Conservation (phyloP, 1,284 basidiomycete species). For the Apiotrichum siamense region DNA sequence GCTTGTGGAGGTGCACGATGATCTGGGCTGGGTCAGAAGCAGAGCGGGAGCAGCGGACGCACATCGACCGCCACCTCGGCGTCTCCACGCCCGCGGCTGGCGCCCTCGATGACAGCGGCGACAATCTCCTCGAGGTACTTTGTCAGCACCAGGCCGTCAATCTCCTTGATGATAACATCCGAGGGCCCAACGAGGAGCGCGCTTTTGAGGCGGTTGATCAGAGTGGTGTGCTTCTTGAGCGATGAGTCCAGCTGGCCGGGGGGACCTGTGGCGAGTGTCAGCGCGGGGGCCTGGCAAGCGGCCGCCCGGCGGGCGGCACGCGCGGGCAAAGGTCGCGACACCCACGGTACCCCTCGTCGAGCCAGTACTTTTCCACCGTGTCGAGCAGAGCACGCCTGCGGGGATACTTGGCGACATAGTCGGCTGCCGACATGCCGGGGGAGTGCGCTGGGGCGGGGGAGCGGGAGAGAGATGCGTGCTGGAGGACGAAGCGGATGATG, state of each 20-base stretch:
- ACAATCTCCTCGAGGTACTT: constrained; percentile 96
- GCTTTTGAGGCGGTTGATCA: constrained; percentile 75
- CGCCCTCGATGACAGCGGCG: constrained; percentile 77
- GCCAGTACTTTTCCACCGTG: constrained; percentile 42
- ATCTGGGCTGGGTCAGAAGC: constrained; percentile 54
- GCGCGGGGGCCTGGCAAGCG: background rate
- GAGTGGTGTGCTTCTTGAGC: constrained; percentile 84
- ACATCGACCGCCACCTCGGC: constrained; percentile 89
- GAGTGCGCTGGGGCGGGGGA: background rate
- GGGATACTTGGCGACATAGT: constrained; percentile 43
- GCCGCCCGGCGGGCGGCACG: too few relatives aligned
- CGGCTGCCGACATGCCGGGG: constrained; percentile 31
- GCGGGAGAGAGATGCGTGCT: background rate
- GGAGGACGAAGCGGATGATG: background rate
- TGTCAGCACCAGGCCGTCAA: constrained; percentile 79
- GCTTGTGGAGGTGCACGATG: constrained; percentile 79
- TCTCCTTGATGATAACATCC: constrained; percentile 83
- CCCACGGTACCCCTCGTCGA: constrained; percentile 44
- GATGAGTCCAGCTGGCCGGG: constrained; percentile 68
- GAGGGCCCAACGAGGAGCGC: constrained; percentile 40
- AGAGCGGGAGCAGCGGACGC: constrained; percentile 25
- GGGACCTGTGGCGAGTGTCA: constrained; percentile 26
- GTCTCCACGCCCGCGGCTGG: constrained; percentile 74
- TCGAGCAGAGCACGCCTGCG: constrained; percentile 31
- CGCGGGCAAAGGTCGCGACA: constrained; percentile 4